phyloP scores from a whole-genome alignment of 371 early-diverging fungal genomes.

The Syncephalastrum monosporum region DNA sequence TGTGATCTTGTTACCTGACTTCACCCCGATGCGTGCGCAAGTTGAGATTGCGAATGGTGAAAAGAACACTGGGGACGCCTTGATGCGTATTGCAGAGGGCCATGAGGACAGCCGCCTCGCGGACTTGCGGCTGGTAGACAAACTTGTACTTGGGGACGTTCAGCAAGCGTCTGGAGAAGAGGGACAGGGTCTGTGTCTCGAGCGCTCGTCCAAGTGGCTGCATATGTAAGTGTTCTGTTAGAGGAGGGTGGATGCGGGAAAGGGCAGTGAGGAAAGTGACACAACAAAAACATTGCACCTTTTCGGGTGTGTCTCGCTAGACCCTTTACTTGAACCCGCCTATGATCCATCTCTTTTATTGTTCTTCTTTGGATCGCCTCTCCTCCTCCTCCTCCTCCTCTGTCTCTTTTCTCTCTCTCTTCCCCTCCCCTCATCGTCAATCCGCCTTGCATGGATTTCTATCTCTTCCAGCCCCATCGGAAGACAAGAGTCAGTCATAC shows the following conservation, averaged over 20 bases:
- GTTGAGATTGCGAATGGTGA: conserved; percentile 73
- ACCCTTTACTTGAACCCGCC: too few relatives aligned
- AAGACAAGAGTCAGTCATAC: conserved; percentile 33
- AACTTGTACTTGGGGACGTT: conserved; percentile 40
- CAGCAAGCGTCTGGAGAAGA: conserved; percentile 36
- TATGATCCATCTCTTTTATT: not conserved
- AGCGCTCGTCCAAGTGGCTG: conserved; percentile 17
- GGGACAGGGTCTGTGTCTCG: conserved; percentile 26
- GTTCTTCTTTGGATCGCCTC: conserved; percentile 5
- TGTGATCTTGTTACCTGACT: conserved; percentile 50
- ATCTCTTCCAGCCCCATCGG: conserved; percentile 11
- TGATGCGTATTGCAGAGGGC: conserved; percentile 65
- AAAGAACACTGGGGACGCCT: conserved; percentile 69
- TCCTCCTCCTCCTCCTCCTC: conserved; percentile 3
- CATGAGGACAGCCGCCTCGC: conserved; percentile 49
- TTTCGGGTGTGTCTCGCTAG: not conserved
- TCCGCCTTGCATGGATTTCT: conserved; percentile 3
- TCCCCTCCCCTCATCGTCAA: not conserved
- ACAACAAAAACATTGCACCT: conserved; percentile 8
- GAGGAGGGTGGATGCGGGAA: not conserved
- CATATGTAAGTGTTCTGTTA: not conserved
- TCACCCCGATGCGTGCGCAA: conserved; percentile 81
- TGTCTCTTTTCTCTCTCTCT: not conserved
- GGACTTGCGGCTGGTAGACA: conserved; percentile 26
- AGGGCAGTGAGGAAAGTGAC: not conserved